Base-by-base conservation (phyloP, 2,329 filamentous ascomycete genomes). In the Stenocarpella maydis region DNA sequence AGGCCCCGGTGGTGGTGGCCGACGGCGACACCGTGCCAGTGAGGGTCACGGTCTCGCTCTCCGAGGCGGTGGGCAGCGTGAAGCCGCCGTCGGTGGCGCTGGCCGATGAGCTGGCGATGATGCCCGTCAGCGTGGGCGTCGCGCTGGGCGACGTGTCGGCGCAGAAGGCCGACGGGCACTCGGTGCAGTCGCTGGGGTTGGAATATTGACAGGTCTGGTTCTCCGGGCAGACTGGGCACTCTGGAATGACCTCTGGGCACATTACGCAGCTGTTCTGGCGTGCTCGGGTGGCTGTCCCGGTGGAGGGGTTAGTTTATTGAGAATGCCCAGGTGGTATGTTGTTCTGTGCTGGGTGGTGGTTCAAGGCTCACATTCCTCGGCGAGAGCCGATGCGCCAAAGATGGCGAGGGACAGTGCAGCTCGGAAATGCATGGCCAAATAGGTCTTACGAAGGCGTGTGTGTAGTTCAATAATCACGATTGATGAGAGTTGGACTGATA, bases 221-320 rank as follows among this genome's bases (percentile, higher is more conserved):
- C 19, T 19, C 58, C 28, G 58, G 58, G n/a, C 58, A 63, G 41
- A 49, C 28, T 6, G 58, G 58, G 43, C 58, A 63, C 9, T n/a
- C 15, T 19, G 58, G 58, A 12, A 63, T 34, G 28, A 34, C 41
- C 28, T 63, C 58, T 34, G 43, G 31, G 28, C 58, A 63, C 58
- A 63, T 63, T 28, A 49, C 58, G 28, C 58, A 63, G 58, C 28
- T 49, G 43, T 63, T 49, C 37, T 63, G 58, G 5, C 58, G 58
- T 2, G 19, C 3, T 17, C 21, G 39, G 12, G n/a, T 28, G 43
- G 7, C 58, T 63, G 58, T 19, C n/a, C n/a, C n/a, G 14, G 7
- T 19, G 53, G 34, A 2, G 53, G 21, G 19, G 26, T 21, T 15
- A 26, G 26, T 41, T 41, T n/a, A 6, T n/a, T 28, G 39, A 39